Evolutionary conservation across 169 alveolate species (phyloP), one percentile per base, ranked within the genome.

Genomic region (Miamiensis avidus): DNA sequence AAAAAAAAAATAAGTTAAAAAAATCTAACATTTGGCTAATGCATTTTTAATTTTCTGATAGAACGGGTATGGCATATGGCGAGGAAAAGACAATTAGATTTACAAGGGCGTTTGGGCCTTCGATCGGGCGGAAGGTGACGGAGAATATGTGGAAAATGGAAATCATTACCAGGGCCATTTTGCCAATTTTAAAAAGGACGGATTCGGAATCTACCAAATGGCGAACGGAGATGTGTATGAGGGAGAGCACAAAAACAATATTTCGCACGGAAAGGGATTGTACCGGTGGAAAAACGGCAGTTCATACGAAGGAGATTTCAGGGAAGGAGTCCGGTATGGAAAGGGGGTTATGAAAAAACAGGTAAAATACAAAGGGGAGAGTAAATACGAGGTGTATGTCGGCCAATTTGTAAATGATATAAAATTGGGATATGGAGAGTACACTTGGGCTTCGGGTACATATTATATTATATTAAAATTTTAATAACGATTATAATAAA

Each of bases 51-150:
- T n/a, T n/a, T n/a, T n/a, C n/a, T n/a, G n/a, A n/a, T n/a, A n/a
- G n/a, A n/a, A n/a, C n/a, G n/a, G n/a, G n/a, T n/a, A n/a, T n/a
- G n/a, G n/a, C n/a, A n/a, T n/a, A n/a, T n/a, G n/a, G n/a, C n/a
- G n/a, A n/a, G n/a, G n/a, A n/a, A n/a, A n/a, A n/a, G n/a, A n/a
- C n/a, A n/a, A n/a, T n/a, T n/a, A n/a, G n/a, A n/a, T n/a, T n/a
- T n/a, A n/a, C n/a, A n/a, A 91, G 69, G 91, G 94, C n/a, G 94
- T 93, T 15, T 95, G 87, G 77, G 81, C 81, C 28, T n/a, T n/a
- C n/a, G n/a, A n/a, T n/a, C n/a, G n/a, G n/a, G n/a, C n/a, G n/a
- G n/a, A n/a, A n/a, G n/a, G n/a, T n/a, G n/a, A n/a, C n/a, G n/a
- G n/a, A n/a, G n/a, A n/a, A n/a, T n/a, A n/a, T n/a, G n/a, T n/a